Percentiles rank a stretch among this genome's conserved stretches.
Conservation (phyloP, 1,284 basidiomycete genomes). For the Farysia itapuensis region DNA sequence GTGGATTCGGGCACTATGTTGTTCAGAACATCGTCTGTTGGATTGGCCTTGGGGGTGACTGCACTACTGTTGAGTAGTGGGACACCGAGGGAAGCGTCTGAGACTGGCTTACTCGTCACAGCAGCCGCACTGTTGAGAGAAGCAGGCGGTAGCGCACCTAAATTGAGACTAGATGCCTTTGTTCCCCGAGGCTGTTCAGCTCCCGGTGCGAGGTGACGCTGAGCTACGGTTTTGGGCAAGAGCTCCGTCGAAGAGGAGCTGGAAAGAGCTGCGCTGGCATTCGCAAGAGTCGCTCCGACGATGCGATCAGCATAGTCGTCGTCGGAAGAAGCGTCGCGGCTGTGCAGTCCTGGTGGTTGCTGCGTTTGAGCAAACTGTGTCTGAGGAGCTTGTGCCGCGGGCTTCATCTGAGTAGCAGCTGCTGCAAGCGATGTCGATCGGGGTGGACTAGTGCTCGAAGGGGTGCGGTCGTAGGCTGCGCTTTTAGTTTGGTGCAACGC, state of each 20-base stretch:
- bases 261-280: conserved; percentile 36
- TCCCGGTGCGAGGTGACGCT: conserved; percentile 4
- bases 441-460: conserved; percentile 36
- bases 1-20: not conserved
- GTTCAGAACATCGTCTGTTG: not conserved
- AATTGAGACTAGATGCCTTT: conserved; percentile 9
- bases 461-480: conserved; percentile 24
- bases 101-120: not conserved
- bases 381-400: conserved; percentile 4
- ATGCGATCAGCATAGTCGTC: conserved; percentile 20
- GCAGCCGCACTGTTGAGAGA: conserved; percentile 4
- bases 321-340: conserved; percentile 25
- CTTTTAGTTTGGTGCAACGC: conserved; percentile 23
- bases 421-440: not conserved
- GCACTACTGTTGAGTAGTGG: conserved; percentile 8
- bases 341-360: conserved; percentile 15
- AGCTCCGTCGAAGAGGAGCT: conserved; percentile 39
- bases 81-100: not conserved
- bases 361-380: not conserved
- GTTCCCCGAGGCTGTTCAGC: not conserved
- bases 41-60: conserved; percentile 20
- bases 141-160: conserved; percentile 25
- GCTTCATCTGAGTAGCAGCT: not conserved
- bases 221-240: conserved; percentile 24
- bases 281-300: conserved; percentile 30